phyloP scores from a whole-genome alignment of 148 eudicot genomes.

The Nepenthes mirabilis region DNA sequence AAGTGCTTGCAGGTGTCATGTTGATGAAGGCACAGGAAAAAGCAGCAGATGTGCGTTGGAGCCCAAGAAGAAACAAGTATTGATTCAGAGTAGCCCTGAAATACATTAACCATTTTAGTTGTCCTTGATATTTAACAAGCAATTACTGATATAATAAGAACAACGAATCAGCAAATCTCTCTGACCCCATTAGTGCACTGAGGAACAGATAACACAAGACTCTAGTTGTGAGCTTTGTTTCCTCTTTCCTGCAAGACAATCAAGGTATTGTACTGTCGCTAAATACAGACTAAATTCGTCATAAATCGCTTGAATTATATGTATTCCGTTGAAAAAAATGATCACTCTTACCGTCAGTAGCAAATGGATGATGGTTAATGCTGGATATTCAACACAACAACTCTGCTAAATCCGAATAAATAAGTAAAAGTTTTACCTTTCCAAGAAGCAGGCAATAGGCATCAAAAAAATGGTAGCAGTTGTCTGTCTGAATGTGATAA shows the following conservation, averaged over 20 bases:
- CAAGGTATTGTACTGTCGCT: neutral
- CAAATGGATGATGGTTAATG: neutral
- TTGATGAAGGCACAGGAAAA: constrained; percentile 60
- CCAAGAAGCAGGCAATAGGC: constrained; percentile 44
- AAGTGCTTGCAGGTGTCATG: constrained; percentile 51
- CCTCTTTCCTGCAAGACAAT: constrained; percentile 43
- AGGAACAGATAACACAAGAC: constrained; percentile 42
- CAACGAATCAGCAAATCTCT: neutral
- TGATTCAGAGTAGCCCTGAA: constrained; percentile 62
- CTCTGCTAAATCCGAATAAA: neutral
- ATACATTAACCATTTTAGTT: constrained; percentile 3
- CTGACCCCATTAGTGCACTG: constrained; percentile 56
- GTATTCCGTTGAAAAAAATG: neutral
- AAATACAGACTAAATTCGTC: too few relatives aligned
- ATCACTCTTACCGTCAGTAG: too few relatives aligned
- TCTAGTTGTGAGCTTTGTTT: constrained; percentile 30
- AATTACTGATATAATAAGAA: neutral
- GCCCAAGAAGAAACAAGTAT: constrained; percentile 45
- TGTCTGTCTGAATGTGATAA: constrained; percentile 27
- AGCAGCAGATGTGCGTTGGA: constrained; percentile 51
- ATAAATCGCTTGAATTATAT: neutral
- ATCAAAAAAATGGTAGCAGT: constrained; percentile 24
- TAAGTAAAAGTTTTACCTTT: constrained; percentile 30
- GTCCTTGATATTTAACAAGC: neutral
- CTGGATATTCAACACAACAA: neutral